Base-by-base conservation (phyloP, 2,329 filamentous ascomycete genomes). In the Pseudocercospora crystallina region DNA sequence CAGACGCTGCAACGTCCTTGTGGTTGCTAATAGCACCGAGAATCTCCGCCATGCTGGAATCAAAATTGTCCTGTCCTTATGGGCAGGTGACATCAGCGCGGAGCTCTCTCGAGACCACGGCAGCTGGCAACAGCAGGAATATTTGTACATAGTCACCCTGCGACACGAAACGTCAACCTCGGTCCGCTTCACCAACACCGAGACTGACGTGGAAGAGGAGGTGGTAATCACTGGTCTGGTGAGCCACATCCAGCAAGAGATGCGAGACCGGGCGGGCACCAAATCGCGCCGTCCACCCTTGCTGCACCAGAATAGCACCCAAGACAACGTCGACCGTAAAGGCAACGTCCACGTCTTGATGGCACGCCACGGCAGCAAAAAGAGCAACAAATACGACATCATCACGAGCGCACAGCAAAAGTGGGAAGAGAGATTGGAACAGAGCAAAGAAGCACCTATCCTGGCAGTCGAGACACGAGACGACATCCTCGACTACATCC, bases 401-500 rank as follows among this genome's bases (percentile, higher is more conserved):
- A 85, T 96, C 41, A 89, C 95, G 67, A 87, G 91, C 59, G 80
- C 80, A n/a, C 75, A 81, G 46, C 65, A 76, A 5, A 74, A 73
- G 30, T 78, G 77, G 29, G 78, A 81, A 29, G 81, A 80, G 49
- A 77, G 91, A 32, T 79, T 90, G 10, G 81, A 86, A 30, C 81
- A 81, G 4, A 90, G 90, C 59, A 76, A 89, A 5, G 81, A 86
- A 29, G 89, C 89, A 0, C 90, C 90, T 0, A 88, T 96, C 51
- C 82, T 88, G 8, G 92, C 91, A 1, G 86, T 97, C 45, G 92
- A 97, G 71, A 90, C 89, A 1, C 85, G 89, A 45, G 91, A 96
- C 63, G 83, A 87, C 42, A 81, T 95, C 15, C 81, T 97, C 62
- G 85, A 91, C 33, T 73, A 86, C 30, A 85, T 97, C 46, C 78